These are phyloP conservation scores for Leccinum subrobustum DNA, from an alignment of 1,284 basidiomycete species.

Conservation along the genomic window DNA sequence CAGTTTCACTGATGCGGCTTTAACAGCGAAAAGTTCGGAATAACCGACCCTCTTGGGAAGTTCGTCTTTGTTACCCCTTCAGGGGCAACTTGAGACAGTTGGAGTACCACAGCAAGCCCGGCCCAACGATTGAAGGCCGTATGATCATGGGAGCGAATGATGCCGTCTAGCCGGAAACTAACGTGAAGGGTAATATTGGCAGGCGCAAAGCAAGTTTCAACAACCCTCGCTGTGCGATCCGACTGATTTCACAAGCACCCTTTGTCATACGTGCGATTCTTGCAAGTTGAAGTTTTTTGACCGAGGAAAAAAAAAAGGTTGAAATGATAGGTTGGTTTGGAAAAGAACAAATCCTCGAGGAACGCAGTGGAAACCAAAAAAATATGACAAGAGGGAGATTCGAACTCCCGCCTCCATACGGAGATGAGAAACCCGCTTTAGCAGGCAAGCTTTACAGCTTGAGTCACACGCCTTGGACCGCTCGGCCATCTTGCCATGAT, in stretches of 20 bases:
- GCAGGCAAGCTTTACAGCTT: constrained; percentile 27
- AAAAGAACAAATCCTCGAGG: neutral
- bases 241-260: constrained; percentile 9
- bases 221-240: constrained; percentile 45
- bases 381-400: constrained; percentile 32
- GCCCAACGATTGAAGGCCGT: constrained; percentile 24
- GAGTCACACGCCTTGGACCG: constrained; percentile 34
- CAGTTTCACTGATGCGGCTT: constrained; percentile 3
- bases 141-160: constrained; percentile 40
- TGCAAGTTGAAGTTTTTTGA: neutral
- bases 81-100: constrained; percentile 47
- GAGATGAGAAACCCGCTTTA: constrained; percentile 21
- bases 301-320: neutral
- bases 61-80: constrained; percentile 39
- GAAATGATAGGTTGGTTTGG: neutral
- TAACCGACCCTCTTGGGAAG: constrained; percentile 45
- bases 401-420: constrained; percentile 35
- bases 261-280: neutral
- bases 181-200: constrained; percentile 12
- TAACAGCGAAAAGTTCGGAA: constrained; percentile 41
- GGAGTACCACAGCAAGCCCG: constrained; percentile 32
- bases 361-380: neutral
- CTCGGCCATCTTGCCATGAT: constrained; percentile 31
- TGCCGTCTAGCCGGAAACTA: constrained; percentile 26
- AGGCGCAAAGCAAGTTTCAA: neutral